Conservation (phyloP, 2,329 filamentous ascomycete genomes). For the Cytospora paraplurivora region DNA sequence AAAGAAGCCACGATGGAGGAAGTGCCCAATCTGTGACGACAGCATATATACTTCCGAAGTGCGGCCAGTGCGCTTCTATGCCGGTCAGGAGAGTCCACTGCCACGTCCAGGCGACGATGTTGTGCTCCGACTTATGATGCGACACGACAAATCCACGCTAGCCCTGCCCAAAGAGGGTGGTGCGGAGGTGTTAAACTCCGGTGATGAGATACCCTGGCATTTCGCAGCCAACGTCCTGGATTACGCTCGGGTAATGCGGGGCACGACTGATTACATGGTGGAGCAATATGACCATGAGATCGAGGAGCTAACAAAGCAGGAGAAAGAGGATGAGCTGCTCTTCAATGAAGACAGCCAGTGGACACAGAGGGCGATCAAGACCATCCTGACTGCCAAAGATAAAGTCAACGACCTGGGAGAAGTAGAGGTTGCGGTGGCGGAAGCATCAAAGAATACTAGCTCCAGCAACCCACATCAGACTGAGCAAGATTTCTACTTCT, state of each 20-base stretch:
- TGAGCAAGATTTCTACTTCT: slow-evolving; percentile 75
- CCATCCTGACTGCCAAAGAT: slow-evolving; percentile 75
- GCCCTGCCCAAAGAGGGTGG: slow-evolving; percentile 82
- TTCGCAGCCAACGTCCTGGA: slow-evolving; percentile 92
- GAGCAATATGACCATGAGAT: slow-evolving; percentile 81
- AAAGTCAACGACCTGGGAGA: slow-evolving; percentile 57
- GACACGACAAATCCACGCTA: slow-evolving; percentile 78
- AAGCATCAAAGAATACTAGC: slow-evolving; percentile 30
- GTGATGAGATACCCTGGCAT: slow-evolving; percentile 89
- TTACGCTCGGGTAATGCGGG: slow-evolving; percentile 94
- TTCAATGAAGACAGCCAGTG: slow-evolving; percentile 93
- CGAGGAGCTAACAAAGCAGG: slow-evolving; percentile 71
- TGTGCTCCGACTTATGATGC: slow-evolving; percentile 81
- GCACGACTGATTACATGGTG: slow-evolving; percentile 83
- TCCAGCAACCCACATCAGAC: slow-evolving; percentile 34
- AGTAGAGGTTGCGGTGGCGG: slow-evolving; percentile 33
- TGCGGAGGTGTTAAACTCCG: slow-evolving; percentile 66
- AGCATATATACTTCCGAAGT: slow-evolving; percentile 90
- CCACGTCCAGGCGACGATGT: slow-evolving; percentile 87
- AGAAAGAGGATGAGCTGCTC: slow-evolving; percentile 85
- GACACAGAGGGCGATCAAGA: slow-evolving; percentile 79
- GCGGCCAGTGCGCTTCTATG: slow-evolving; percentile 86
- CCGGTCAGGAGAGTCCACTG: slow-evolving; percentile 79
- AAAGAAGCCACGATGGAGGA: slow-evolving; percentile 74
- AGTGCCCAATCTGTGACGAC: slow-evolving; percentile 95